Base-by-base conservation (phyloP, 345 rosid species). In the Ceriops tagal region DNA sequence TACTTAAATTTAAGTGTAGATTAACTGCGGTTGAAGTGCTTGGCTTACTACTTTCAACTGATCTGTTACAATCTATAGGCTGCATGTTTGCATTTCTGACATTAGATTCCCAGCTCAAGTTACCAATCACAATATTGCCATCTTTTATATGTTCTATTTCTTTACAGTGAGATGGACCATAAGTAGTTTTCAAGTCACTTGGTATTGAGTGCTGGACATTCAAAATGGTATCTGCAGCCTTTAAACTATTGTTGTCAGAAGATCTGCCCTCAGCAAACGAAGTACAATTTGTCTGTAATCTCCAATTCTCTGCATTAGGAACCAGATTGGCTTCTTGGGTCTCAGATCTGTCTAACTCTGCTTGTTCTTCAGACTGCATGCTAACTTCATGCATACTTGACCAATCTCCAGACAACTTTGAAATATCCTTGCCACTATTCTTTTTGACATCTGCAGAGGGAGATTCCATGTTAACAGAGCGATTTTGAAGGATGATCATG, bases 121-220 rank as follows among this genome's bases (percentile, higher is more conserved):
- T 58, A 70, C 37, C 78, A 67, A 65, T 62, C 34, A 64, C 78
- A 55, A n/a, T 57, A 39, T 52, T 34, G 51, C 7, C 56, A 61
- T 78, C 77, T 55, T 79, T 77, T 64, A 58, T 75, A 43, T 27
- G 72, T 65, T 32, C 72, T 47, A 53, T 24, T 55, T 52, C 73
- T 61, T 69, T 51, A 52, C 66, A 52, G 63, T 63, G 75, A 58
- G 73, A 58, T 35, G 21, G 60, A 58, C 68, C 57, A 59, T 62
- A 4, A 70, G 71, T 66, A 55, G 53, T 62, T 69, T 74, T 71
- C 64, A 72, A 56, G 65, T 78, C 77, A 62, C 66, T 58, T 34
- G 71, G 67, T 55, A 61, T 66, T 73, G 67, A 67, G 55, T 53
- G 62, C 65, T 55, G 74, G 56, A 31, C 68, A 31, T 70, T 58